Evolutionary conservation across 164 flowering plant species (phyloP), one percentile per base, ranked within the genome.

Genomic region (Pachysandra terminalis): DNA sequence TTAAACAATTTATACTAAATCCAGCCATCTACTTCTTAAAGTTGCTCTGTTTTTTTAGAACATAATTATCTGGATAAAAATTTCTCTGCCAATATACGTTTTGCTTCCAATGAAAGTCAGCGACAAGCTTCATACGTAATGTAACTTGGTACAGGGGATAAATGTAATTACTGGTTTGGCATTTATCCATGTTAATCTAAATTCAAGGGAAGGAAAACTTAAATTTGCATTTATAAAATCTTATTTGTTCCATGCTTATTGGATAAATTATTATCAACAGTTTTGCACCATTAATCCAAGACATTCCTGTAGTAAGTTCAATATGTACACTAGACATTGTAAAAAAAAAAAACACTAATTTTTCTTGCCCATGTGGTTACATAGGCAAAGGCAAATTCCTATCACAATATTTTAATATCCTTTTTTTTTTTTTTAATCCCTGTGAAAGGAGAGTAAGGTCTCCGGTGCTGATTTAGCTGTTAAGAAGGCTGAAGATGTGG

Each of bases 401-500:
- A 32, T 45, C 15, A 45, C 10, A 45, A 45, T 45, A 1, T 45
- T 45, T 45, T 45, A 10, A 5, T 45, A 15, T 15, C 10, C 17
- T 45, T 10, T 6, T 48, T 19, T 58, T 27, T 16, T 65, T 25
- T 69, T 59, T 55, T 45, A n/a, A n/a, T n/a, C 19, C 57, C 49
- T 49, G 3, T 63, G 59, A 65, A n/a, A 80, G 86, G 84, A 70
- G 61, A 73, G 64, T 57, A 79, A 52, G 60, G 19, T 57, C 21
- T 35, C 66, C 5, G 58, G 19, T 35, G 41, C 79, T 26, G 79
- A 71, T 52, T 65, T 83, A 27, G 83, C 84, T 26, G 76, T 86
- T 15, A 66, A 66, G 70, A 87, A 83, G 80, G 86, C 91, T 22
- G 97, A 89, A 75, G 91, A 86, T 56, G 86, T 88, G 21, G 91